Evolutionary conservation across 2,329 filamentous ascomycete species (phyloP), one percentile per base, ranked within the genome.

Genomic region (Aspergillus awamori): DNA sequence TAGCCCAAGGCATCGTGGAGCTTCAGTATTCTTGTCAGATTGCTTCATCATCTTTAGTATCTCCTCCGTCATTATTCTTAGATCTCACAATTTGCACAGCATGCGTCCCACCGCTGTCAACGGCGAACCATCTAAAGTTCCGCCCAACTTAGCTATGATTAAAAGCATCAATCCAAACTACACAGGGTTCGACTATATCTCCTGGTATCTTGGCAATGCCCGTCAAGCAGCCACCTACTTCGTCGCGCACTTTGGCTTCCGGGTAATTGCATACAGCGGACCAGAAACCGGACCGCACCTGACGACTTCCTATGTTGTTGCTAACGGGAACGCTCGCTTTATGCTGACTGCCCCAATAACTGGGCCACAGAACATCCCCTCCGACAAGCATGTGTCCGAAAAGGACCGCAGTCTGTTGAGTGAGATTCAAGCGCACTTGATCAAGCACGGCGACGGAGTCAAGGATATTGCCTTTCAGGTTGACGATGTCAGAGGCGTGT

Each of bases 401-500:
- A 91, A 96, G 47, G 81, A 81, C 59, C 74, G 74, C 33, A 79
- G 90, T 43, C 28, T 4, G 3, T 81, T 96, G 20, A 77, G 80
- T 59, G 89, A 92, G 69, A 91, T 96, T 63, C 87, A 95, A 75
- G 84, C 83, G 15, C 92, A 97, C 76, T 84, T 95, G 57, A 89
- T 91, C 76, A 85, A 85, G 53, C 93, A 97, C 72, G 93, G 93
- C 36, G 93, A 97, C 76, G 93, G 91, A 24, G 92, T 97, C 57
- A 96, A 94, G 79, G 93, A 97, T 71, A 91, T 97, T 30, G 91
- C 92, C 17, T 97, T 97, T 73, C 90, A 92, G 75, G 91, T 96
- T 11, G 91, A 95, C 3, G 86, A 91, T 73, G 90, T 95, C 54
- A 84, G 87, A 61, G 88, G 84, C 56, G 89, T 95, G 8, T 96